phyloP scores from a whole-genome alignment of 768 basidiomycete species.

The Melanogaster broomeanus region DNA sequence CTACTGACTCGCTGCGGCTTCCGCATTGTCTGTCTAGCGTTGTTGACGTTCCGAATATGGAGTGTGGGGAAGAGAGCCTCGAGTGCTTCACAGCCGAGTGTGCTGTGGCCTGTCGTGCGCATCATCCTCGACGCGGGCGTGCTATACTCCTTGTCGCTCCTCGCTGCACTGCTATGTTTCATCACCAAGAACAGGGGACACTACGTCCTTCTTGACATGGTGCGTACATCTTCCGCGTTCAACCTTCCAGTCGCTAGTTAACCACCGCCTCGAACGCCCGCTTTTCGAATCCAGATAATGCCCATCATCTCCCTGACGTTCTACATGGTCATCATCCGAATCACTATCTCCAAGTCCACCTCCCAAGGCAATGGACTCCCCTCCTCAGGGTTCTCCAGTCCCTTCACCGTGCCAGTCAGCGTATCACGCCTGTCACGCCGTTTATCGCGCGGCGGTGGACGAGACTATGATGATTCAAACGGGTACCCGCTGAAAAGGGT shows the following conservation, averaged over 20 bases:
- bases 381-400: not conserved
- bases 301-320: slow-evolving; percentile 28
- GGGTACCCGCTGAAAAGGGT: slow-evolving; percentile 4
- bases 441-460: not conserved
- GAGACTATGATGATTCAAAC: not conserved
- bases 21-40: slow-evolving; percentile 7
- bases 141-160: slow-evolving; percentile 23
- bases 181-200: slow-evolving; percentile 18
- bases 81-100: slow-evolving; percentile 1
- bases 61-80: slow-evolving; percentile 9
- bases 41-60: slow-evolving; percentile 30
- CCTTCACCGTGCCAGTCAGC: too few species aligned
- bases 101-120: slow-evolving; percentile 17
- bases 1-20: not conserved
- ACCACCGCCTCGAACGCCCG: too few species aligned
- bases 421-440: not conserved
- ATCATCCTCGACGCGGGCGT: slow-evolving; percentile 26
- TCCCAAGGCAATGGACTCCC: not conserved
- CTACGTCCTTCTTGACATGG: slow-evolving; percentile 26
- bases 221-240: not conserved
- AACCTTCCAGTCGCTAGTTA: not conserved
- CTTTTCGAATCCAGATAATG: slow-evolving; percentile 8
- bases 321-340: slow-evolving; percentile 27
- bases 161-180: slow-evolving; percentile 23
- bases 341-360: slow-evolving; percentile 9